Percentiles rank a stretch among this genome's conserved stretches.
phyloP scores from a whole-genome alignment of 352 stramenopile species.

The Phytophthora idaei region DNA sequence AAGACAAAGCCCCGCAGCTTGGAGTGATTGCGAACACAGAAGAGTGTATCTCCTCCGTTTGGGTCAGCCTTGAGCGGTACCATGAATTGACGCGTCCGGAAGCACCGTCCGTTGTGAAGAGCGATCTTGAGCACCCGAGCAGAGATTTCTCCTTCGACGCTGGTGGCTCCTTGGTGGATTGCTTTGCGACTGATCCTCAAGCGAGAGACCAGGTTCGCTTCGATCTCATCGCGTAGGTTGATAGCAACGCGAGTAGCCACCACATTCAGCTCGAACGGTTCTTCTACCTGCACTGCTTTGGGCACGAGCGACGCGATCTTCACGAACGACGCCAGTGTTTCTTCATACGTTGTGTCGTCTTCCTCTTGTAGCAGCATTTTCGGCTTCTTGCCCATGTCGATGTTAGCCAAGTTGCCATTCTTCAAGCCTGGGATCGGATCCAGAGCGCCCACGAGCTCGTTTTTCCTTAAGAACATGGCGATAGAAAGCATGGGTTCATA shows the following conservation, averaged over 20 bases:
- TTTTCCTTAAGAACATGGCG: conserved; percentile 77
- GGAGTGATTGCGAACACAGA: conserved; percentile 49
- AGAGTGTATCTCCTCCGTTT: conserved; percentile 70
- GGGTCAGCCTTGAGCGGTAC: conserved; percentile 73
- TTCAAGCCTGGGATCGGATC: conserved; percentile 81
- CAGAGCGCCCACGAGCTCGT: conserved; percentile 86
- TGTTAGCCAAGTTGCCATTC: conserved; percentile 70
- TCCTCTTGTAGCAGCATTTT: conserved; percentile 61
- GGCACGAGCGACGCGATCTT: conserved; percentile 69
- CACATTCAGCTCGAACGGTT: conserved; percentile 66
- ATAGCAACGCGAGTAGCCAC: conserved; percentile 60
- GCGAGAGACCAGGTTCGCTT: conserved; percentile 65
- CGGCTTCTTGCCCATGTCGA: conserved; percentile 69
- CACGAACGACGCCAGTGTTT: conserved; percentile 58
- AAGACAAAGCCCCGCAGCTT: conserved; percentile 79
- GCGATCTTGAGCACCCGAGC: conserved; percentile 82
- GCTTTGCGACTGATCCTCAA: conserved; percentile 68
- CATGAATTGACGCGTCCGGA: conserved; percentile 67
- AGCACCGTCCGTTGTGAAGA: conserved; percentile 89
- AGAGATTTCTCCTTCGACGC: conserved; percentile 71
- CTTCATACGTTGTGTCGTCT: conserved; percentile 50
- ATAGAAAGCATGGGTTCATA: conserved; percentile 67
- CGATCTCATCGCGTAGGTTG: conserved; percentile 73
- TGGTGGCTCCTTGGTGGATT: conserved; percentile 51
- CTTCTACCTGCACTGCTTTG: conserved; percentile 58